A percentile compares a stretch with the other conserved stretches of the same genome.
Evolutionary conservation across 1,284 basidiomycete genomes (phyloP).

Genomic region (Phaffia rhodozyma): DNA sequence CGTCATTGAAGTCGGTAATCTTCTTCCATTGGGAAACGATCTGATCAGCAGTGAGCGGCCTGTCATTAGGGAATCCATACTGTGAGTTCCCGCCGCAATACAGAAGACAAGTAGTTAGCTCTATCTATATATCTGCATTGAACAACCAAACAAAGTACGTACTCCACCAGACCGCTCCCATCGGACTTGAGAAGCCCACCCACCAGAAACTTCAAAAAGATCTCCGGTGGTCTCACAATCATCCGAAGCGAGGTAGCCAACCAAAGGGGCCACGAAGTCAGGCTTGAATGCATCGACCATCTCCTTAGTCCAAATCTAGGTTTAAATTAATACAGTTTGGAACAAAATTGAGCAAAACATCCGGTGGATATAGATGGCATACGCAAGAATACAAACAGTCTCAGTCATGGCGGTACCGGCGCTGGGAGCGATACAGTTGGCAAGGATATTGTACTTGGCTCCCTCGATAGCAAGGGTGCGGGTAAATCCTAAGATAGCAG

Average conservation of each 20-base stretch:
- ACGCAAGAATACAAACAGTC: slow-evolving; percentile 47
- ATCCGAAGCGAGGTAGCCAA: slow-evolving; percentile 80
- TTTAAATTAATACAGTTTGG: slow-evolving; percentile 3
- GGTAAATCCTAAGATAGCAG: slow-evolving; percentile 82
- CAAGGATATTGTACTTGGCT: slow-evolving; percentile 75
- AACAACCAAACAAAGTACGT: slow-evolving; percentile 21
- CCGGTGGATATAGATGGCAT: neutral
- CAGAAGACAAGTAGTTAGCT: neutral
- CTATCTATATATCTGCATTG: neutral
- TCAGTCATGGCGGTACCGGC: slow-evolving; percentile 86
- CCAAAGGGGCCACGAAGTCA: slow-evolving; percentile 79
- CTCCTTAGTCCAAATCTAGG: slow-evolving; percentile 60
- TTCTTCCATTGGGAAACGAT: slow-evolving; percentile 63
- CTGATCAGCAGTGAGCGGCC: slow-evolving; percentile 62
- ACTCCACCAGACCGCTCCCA: slow-evolving; percentile 86
- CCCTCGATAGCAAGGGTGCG: slow-evolving; percentile 86
- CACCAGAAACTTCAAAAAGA: slow-evolving; percentile 81
- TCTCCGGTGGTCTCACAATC: slow-evolving; percentile 60
- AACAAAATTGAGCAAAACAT: neutral
- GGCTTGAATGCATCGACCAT: slow-evolving; percentile 95
- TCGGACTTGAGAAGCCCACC: slow-evolving; percentile 82
- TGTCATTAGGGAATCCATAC: slow-evolving; percentile 69
- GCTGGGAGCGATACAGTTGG: slow-evolving; percentile 78
- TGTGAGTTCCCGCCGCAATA: neutral
- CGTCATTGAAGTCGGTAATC: slow-evolving; percentile 65